Percentiles rank a stretch among this genome's conserved stretches.
Conservation (phyloP, 495 filamentous ascomycete genomes). For the Aspergillus carlsbadensis region DNA sequence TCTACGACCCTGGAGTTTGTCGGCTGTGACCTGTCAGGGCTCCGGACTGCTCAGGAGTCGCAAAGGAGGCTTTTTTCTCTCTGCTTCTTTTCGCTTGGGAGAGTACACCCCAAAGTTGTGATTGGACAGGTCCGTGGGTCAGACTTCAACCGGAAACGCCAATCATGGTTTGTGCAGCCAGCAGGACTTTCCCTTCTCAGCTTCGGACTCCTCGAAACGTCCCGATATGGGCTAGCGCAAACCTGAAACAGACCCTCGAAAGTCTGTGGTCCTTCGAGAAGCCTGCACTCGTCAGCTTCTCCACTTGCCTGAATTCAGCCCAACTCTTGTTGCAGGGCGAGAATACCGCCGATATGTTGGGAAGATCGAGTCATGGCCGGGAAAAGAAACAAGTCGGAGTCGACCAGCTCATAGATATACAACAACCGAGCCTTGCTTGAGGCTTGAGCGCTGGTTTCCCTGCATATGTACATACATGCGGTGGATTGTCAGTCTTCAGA, state of each 20-base stretch:
- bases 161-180: background rate
- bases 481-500: slow-evolving; percentile 3
- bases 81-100: background rate
- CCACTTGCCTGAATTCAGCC: background rate
- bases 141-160: background rate
- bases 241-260: slow-evolving; percentile 19
- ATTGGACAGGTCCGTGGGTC: background rate
- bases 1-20: background rate
- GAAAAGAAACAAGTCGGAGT: background rate
- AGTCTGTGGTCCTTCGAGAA: slow-evolving; percentile 24
- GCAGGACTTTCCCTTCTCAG: slow-evolving; percentile 20
- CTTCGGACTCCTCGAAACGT: background rate
- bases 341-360: too few relatives aligned
- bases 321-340: too few relatives aligned
- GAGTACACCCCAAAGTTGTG: background rate
- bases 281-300: slow-evolving; percentile 23
- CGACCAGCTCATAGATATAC: background rate
- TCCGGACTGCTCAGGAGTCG: background rate
- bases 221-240: slow-evolving; percentile 10
- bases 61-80: background rate
- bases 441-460: too few relatives aligned
- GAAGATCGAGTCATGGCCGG: too few relatives aligned
- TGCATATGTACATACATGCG: background rate
- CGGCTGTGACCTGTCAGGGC: slow-evolving; percentile 1
- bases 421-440: too few relatives aligned